Percentiles rank a stretch among this genome's conserved stretches.
phyloP scores from a whole-genome alignment of 805 yeast species.

The Blastobotrys americana region DNA sequence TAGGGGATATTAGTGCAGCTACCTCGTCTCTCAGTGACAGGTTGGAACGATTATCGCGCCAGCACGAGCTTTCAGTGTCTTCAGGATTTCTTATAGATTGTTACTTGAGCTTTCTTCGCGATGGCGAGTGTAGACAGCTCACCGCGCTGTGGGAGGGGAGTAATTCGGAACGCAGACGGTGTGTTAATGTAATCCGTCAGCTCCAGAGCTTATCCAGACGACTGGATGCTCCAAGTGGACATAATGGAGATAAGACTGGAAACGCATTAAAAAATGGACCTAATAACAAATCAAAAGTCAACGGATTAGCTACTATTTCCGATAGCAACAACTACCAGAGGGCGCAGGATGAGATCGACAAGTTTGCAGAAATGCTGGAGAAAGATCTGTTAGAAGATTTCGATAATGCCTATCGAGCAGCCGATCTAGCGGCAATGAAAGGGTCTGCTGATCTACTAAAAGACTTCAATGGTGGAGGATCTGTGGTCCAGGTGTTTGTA shows the following conservation, averaged over 20 bases:
- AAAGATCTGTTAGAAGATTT: conserved; percentile 60
- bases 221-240: too few relatives aligned
- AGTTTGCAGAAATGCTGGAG: conserved; percentile 73
- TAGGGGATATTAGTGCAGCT: conserved; percentile 26
- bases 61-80: conserved; percentile 64
- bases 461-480: conserved; percentile 77
- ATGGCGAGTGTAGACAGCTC: conserved; percentile 46
- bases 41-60: conserved; percentile 41
- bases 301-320: conserved; percentile 5
- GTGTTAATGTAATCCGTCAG: conserved; percentile 65
- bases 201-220: conserved; percentile 58
- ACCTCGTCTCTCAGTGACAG: conserved; percentile 27
- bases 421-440: conserved; percentile 63
- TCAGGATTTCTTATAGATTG: conserved; percentile 68
- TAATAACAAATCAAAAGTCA: not conserved
- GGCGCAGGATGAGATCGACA: conserved; percentile 45
- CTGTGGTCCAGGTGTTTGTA: conserved; percentile 75
- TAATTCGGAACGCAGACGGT: conserved; percentile 49
- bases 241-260: too few relatives aligned
- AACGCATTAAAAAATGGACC: too few relatives aligned
- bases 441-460: conserved; percentile 65
- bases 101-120: conserved; percentile 67
- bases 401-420: conserved; percentile 62
- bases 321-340: conserved; percentile 8
- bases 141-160: conserved; percentile 49